Percentiles rank a stretch among this genome's conserved stretches.
phyloP scores from a whole-genome alignment of 306 rosid genomes.

The Quercus agrifolia region DNA sequence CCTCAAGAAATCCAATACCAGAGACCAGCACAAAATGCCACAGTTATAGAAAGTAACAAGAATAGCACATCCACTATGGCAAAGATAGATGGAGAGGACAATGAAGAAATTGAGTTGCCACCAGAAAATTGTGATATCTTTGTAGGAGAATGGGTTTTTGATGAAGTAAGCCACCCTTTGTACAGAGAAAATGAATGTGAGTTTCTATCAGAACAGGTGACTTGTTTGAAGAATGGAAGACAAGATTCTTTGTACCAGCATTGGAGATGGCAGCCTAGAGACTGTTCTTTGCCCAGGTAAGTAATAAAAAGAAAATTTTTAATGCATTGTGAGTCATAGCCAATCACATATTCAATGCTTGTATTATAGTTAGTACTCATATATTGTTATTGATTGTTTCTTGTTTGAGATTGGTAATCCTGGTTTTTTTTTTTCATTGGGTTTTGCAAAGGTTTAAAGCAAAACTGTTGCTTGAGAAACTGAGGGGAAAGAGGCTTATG shows the following conservation, averaged over 20 bases:
- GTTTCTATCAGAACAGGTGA: slow-evolving; percentile 73
- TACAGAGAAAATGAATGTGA: slow-evolving; percentile 84
- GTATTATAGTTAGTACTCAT: background rate
- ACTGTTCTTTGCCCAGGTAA: slow-evolving; percentile 84
- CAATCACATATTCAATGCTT: background rate
- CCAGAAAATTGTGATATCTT: slow-evolving; percentile 88
- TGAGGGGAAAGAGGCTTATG: slow-evolving; percentile 93
- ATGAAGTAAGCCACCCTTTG: slow-evolving; percentile 65
- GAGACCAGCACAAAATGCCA: background rate
- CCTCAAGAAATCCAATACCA: slow-evolving; percentile 45
- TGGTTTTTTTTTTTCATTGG: background rate
- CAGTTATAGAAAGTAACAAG: background rate
- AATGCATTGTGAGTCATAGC: background rate
- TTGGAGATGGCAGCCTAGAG: slow-evolving; percentile 95
- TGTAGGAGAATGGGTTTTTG: slow-evolving; percentile 77
- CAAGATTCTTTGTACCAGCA: slow-evolving; percentile 68
- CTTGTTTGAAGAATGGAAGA: slow-evolving; percentile 87
- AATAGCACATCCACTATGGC: background rate
- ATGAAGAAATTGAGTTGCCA: slow-evolving; percentile 57
- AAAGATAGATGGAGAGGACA: slow-evolving; percentile 4
- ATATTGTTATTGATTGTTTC: background rate
- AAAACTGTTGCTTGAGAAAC: slow-evolving; percentile 68
- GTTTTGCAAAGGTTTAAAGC: slow-evolving; percentile 59
- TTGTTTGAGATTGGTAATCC: background rate
- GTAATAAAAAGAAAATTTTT: background rate